A percentile compares a stretch with the other conserved stretches of the same genome.
phyloP scores from a whole-genome alignment of 139 green algal species.

The Monoraphidium neglectum region DNA sequence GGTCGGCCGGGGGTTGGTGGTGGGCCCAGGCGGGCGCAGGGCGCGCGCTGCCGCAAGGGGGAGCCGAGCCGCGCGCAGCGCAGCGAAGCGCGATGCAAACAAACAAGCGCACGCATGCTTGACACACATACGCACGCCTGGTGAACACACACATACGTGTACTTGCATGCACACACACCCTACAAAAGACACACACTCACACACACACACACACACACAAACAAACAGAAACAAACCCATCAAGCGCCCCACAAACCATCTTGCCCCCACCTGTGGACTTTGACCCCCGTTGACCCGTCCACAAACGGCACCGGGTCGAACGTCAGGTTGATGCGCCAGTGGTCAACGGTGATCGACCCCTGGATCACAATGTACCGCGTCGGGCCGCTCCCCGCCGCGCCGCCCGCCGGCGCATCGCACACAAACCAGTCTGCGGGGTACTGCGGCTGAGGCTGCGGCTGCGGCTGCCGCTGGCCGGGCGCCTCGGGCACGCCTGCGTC shows the following conservation, averaged over 20 bases:
- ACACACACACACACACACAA: too few relatives aligned
- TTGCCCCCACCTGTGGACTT: constrained; percentile 42
- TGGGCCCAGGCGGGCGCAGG: not conserved
- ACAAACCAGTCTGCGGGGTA: constrained; percentile 75
- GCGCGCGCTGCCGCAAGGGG: too few relatives aligned
- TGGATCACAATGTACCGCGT: constrained; percentile 82
- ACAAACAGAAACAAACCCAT: too few relatives aligned
- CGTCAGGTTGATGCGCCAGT: constrained; percentile 88
- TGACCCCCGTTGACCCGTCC: constrained; percentile 69
- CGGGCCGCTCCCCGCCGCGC: not conserved
- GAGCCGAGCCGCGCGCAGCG: too few relatives aligned
- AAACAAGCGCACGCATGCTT: too few relatives aligned
- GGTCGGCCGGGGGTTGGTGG: not conserved
- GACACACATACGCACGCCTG: too few relatives aligned
- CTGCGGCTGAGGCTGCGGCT: not conserved
- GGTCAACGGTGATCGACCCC: constrained; percentile 81
- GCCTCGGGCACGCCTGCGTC: not conserved
- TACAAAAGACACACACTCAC: too few relatives aligned
- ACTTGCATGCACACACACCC: too few relatives aligned
- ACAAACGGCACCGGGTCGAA: constrained; percentile 98
- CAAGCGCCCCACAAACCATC: too few relatives aligned
- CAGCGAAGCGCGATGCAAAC: too few relatives aligned
- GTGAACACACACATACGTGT: too few relatives aligned
- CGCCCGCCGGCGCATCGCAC: constrained; percentile 57
- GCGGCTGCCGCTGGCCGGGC: not conserved